phyloP scores from a whole-genome alignment of 1,284 basidiomycete genomes.

The Erythrobasidium hasegawianum region DNA sequence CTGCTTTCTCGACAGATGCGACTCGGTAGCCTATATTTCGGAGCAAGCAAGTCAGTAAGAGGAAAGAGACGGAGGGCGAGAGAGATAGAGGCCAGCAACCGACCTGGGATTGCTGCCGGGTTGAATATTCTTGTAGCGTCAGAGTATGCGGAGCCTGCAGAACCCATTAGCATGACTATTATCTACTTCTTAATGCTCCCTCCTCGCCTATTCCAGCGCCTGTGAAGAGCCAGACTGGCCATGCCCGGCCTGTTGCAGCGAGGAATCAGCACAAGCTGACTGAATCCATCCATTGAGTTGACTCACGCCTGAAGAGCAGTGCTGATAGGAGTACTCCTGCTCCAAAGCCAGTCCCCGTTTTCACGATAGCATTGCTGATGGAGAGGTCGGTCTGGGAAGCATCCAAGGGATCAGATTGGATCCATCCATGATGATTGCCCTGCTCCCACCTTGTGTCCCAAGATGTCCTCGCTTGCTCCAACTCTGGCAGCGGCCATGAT shows the following conservation, averaged over 20 bases:
- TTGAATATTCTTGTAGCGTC: constrained; percentile 45
- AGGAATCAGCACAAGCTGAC: no score
- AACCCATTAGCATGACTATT: no score
- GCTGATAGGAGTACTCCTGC: constrained; percentile 91
- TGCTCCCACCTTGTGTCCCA: constrained; percentile 33
- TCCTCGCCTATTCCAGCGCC: constrained; percentile 70
- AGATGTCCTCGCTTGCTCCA: constrained; percentile 19
- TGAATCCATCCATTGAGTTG: no score
- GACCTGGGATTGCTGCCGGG: constrained; percentile 43
- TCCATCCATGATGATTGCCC: no score
- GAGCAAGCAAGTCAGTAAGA: neutral
- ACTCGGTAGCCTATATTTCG: constrained; percentile 27
- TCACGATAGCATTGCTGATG: constrained; percentile 54
- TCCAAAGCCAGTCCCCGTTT: constrained; percentile 88
- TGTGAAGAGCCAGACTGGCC: constrained; percentile 89
- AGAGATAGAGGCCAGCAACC: no score
- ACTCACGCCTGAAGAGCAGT: constrained; percentile 89
- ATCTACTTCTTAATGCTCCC: no score
- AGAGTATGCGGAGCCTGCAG: constrained; percentile 45
- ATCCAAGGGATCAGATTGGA: no score
- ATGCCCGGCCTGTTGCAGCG: constrained; percentile 72
- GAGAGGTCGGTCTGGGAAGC: constrained; percentile 44
- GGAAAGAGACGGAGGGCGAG: neutral
- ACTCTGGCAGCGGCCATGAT: neutral
- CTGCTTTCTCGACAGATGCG: constrained; percentile 12